These are phyloP conservation scores for Phytopythium aichiense DNA, from an alignment of 352 stramenopile genomes.

Conservation along the genomic window DNA sequence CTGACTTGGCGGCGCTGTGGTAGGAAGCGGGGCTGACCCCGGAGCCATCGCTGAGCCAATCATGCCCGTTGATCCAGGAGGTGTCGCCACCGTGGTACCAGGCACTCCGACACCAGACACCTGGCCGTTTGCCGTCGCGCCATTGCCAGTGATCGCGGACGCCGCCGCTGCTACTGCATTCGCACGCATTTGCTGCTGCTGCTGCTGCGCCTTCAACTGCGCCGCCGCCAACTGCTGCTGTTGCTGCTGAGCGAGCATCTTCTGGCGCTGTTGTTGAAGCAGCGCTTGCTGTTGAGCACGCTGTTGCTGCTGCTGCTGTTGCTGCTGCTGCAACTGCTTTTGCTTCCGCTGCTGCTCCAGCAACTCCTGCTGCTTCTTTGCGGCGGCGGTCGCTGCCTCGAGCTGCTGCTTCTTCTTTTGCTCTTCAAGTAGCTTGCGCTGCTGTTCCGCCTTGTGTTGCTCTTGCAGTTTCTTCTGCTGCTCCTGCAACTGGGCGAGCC, in stretches of 20 bases:
- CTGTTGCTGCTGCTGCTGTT: constrained; percentile 27
- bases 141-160: not conserved
- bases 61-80: constrained; percentile 1
- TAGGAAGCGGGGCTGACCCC: not conserved
- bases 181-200: constrained; percentile 24
- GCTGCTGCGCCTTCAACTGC: constrained; percentile 39
- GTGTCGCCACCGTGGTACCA: constrained; percentile 14
- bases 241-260: constrained; percentile 17
- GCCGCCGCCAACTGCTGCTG: constrained; percentile 12
- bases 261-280: constrained; percentile 29
- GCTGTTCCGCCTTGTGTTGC: constrained; percentile 48
- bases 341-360: constrained; percentile 35
- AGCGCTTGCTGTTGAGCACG: constrained; percentile 48
- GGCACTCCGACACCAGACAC: constrained; percentile 3
- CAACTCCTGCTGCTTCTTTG: constrained; percentile 18
- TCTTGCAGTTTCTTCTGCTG: constrained; percentile 72
- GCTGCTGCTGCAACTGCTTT: constrained; percentile 28
- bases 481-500: constrained; percentile 62
- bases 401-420: constrained; percentile 71
- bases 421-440: constrained; percentile 57
- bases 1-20: constrained; percentile 6
- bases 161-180: constrained; percentile 10
- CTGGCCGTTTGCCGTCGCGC: not conserved
- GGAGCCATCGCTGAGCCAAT: not conserved
- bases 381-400: constrained; percentile 12